Base-by-base conservation (phyloP, 805 yeast species). In the Candida coleopterorum region DNA sequence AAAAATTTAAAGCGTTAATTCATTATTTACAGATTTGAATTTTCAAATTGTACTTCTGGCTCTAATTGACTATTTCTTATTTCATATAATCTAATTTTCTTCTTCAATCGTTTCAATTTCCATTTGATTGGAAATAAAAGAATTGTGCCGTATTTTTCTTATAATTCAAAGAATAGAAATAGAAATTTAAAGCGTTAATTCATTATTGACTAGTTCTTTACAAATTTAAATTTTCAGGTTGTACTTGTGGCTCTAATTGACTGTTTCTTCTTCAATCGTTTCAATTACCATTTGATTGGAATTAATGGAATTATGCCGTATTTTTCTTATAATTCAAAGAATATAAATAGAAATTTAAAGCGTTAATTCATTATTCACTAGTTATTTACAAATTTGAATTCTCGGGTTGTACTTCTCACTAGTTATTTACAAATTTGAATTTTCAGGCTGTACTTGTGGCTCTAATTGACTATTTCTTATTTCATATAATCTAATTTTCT, bases 51-150 rank as follows among this genome's bases (percentile, higher is more conserved):
- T 21, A 29, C 38, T 23, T 34, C 41, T 6, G 33, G 40, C 35
- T 39, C 40, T 4, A 25, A n/a, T 16, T 45, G 46, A 25, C 27
- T 29, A 25, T 31, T 30, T 42, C 51, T 43, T 40, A 34, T 36
- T 41, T 56, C 46, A 44, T 49, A 48, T 41, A 58, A 38, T 39
- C 49, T 31, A 20, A 53, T 32, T 33, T 56, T 60, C 52, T 74
- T 74, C 25, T 57, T 59, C 25, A 84, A 71, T 34, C 76, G 61
- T 43, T 69, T 74, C 44, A 64, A 58, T 54, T 85, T 94, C 70
- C 75, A 74, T 34, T 50, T 55, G 10, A 79, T 46, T 4, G 95
- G 95, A 6, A 85, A 35, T 8, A 65, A 52, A 3, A 86, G 86
- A 35, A 80, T 57, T 28, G 66, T 68, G 0, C 89, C 89, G 33